Conservation (phyloP, 306 rosid species). For the Dryas octopetala region DNA sequence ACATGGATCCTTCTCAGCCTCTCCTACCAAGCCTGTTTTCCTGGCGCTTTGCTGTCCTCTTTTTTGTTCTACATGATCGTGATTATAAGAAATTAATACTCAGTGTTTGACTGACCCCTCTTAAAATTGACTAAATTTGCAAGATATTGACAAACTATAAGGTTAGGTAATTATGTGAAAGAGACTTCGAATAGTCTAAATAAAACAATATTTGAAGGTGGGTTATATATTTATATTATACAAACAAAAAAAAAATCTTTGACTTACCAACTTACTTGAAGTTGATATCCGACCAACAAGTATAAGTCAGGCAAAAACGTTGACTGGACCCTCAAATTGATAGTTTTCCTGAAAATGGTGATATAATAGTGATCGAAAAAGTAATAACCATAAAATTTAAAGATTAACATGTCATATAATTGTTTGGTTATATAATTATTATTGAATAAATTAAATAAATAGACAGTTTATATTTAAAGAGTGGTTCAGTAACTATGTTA, state of each 20-base stretch:
- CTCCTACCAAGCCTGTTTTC: not conserved
- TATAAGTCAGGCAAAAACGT: not conserved
- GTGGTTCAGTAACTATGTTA: too few relatives aligned
- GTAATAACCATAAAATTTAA: too few relatives aligned
- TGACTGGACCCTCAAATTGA: not conserved
- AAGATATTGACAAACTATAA: not conserved
- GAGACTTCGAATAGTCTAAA: not conserved
- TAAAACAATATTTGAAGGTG: not conserved
- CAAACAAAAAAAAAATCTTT: not conserved
- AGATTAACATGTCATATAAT: too few relatives aligned
- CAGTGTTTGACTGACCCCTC: not conserved
- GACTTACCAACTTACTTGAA: not conserved
- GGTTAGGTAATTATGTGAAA: not conserved
- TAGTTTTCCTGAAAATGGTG: not conserved
- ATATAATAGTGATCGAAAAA: not conserved
- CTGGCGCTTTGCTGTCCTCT: not conserved
- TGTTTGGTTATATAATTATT: too few relatives aligned
- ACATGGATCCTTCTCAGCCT: constrained; percentile 49
- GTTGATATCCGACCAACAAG: not conserved
- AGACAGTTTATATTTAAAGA: too few relatives aligned
- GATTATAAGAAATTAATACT: not conserved
- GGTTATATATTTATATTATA: not conserved
- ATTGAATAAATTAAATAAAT: too few relatives aligned
- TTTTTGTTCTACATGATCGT: not conserved
- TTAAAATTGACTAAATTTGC: not conserved